These are phyloP conservation scores for Microcos paniculata DNA, from an alignment of 345 rosid species.

Conservation along the genomic window DNA sequence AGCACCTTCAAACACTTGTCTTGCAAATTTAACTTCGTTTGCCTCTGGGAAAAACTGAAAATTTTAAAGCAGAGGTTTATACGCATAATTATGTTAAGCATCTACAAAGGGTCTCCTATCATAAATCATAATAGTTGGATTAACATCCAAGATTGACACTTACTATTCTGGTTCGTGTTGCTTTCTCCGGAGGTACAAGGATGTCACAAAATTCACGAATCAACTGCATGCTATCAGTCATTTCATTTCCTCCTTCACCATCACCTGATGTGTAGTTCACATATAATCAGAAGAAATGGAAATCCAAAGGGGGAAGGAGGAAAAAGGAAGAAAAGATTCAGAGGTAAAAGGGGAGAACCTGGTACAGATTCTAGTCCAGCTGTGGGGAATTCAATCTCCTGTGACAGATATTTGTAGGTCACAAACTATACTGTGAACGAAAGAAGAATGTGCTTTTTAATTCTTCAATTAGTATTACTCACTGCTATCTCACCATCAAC, in stretches of 20 bases:
- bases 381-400: conserved; percentile 97
- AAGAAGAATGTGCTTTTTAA: not conserved
- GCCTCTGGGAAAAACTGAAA: conserved; percentile 95
- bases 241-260: conserved; percentile 95
- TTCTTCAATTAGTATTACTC: conserved; percentile 12
- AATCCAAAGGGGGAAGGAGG: not conserved
- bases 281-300: not conserved
- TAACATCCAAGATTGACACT: conserved; percentile 11
- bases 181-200: conserved; percentile 57
- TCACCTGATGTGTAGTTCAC: conserved; percentile 49
- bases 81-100: not conserved
- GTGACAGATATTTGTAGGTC: conserved; percentile 33
- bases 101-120: not conserved
- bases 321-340: not conserved
- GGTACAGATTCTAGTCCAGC: conserved; percentile 92
- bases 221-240: conserved; percentile 87
- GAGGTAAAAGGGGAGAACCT: conserved; percentile 39
- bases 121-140: not conserved
- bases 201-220: conserved; percentile 83
- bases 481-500: conserved; percentile 64
- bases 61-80: conserved; percentile 5
- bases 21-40: conserved; percentile 78
- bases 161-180: conserved; percentile 73
- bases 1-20: conserved; percentile 73
- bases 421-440: conserved; percentile 21